Evolutionary conservation across 192 early-diverging fungal species (phyloP), one percentile per base, ranked within the genome.

Genomic region (Spizellomyces punctatus): DNA sequence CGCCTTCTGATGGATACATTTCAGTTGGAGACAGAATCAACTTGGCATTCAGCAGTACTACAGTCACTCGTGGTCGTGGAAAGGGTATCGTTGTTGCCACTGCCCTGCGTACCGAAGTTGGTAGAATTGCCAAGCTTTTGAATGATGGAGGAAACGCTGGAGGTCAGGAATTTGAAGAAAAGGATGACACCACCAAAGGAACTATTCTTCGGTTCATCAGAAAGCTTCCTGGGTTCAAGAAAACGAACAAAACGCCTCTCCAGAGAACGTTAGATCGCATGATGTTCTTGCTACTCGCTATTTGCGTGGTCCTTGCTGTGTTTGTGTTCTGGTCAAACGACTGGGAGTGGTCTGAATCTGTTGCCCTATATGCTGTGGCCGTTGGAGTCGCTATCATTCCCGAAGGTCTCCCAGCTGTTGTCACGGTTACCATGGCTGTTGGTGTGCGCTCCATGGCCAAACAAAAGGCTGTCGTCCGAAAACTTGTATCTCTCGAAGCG

Each of bases 301-400:
- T 48, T 68, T 75, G 75, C 12, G 10, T 78, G 21, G 14, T 82
- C 49, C 49, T 78, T 27, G 80, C 73, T 1, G 42, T 82, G 6
- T 36, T 78, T 71, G 79, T 78, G 0, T 78, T 82, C 72, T 79
- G 65, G 52, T 75, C 77, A 7, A 46, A 73, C 46, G 67, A 82
- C 4, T 77, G 77, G 19, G 21, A 81, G 6, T 36, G 63, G 16
- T 14, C 14, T 12, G 63, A 50, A 36, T 19, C 54, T 36, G 91
- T 95, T 64, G 75, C 90, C 56, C 90, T 95, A 64, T 91, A 92
- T 79, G 88, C 91, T 16, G 92, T 95, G 65, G 92, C 92, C 7
- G 89, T 95, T 45, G 87, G 91, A 17, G 92, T 95, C 5, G 93
- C 93, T n/a, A 92, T 92, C 46, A 91, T 95, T 14, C 93, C 93